These are phyloP conservation scores for Boletus pseudo-olivaceus DNA, from an alignment of 768 basidiomycete species.

Conservation along the genomic window DNA sequence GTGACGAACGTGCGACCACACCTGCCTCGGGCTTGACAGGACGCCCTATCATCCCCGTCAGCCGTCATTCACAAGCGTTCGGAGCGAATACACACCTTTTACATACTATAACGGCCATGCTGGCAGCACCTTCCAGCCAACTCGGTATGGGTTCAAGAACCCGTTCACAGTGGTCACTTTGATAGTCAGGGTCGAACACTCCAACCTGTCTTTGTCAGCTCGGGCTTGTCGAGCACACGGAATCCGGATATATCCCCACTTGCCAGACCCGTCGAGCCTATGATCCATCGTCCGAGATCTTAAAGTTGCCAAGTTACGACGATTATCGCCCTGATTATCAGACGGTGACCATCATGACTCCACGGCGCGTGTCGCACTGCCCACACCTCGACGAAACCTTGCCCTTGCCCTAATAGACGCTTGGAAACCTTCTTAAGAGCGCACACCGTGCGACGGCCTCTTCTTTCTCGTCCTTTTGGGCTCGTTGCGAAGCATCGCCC, in stretches of 20 bases:
- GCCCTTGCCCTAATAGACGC: constrained; percentile 3
- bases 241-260: not conserved
- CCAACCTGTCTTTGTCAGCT: too few species aligned
- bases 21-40: not conserved
- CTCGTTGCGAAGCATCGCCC: not conserved
- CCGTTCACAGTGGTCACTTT: too few species aligned
- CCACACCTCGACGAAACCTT: not conserved
- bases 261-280: too few species aligned
- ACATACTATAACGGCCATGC: not conserved
- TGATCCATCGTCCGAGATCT: too few species aligned
- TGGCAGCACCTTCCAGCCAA: not conserved
- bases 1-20: constrained; percentile 7
- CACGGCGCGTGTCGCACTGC: not conserved
- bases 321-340: not conserved
- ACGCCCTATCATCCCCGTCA: not conserved
- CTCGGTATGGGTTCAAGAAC: not conserved
- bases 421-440: not conserved
- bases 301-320: not conserved
- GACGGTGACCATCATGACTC: not conserved
- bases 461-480: not conserved
- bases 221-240: not conserved
- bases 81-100: not conserved
- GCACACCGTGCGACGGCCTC: not conserved
- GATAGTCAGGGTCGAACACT: too few species aligned
- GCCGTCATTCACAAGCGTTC: not conserved